Conservation (phyloP, 768 basidiomycete genomes). For the Neoboletus magnificus region DNA sequence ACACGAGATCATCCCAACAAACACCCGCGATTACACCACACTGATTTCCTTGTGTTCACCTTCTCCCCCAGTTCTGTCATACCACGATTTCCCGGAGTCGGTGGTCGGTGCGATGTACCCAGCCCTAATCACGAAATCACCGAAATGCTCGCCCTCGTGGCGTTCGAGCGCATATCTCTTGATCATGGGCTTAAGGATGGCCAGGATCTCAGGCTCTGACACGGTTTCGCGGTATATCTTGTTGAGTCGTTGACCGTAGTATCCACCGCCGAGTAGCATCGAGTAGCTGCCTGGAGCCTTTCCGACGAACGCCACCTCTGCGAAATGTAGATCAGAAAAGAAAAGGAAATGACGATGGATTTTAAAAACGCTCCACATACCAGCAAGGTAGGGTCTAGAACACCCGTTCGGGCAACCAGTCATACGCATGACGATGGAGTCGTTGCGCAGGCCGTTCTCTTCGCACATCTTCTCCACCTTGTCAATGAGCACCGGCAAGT, state of each 20-base stretch:
- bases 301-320: constrained; percentile 94
- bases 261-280: constrained; percentile 96
- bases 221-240: constrained; percentile 94
- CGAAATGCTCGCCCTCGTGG: constrained; percentile 84
- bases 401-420: constrained; percentile 96
- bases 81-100: constrained; percentile 83
- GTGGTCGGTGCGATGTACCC: constrained; percentile 88
- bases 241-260: constrained; percentile 90
- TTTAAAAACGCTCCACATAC: constrained; percentile 35
- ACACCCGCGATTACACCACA: constrained; percentile 3
- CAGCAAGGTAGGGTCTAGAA: constrained; percentile 89
- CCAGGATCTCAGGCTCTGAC: constrained; percentile 87
- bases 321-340: background rate
- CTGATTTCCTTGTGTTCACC: constrained; percentile 47
- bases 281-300: constrained; percentile 91
- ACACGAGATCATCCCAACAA: background rate
- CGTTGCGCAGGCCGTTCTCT: constrained; percentile 87
- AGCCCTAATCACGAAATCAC: constrained; percentile 90
- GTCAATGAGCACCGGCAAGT: constrained; percentile 86
- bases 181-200: constrained; percentile 90
- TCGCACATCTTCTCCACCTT: constrained; percentile 96
- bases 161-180: constrained; percentile 88
- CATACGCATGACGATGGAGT: constrained; percentile 98
- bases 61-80: constrained; percentile 79
- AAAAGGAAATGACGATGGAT: background rate